These are phyloP conservation scores for Talaromyces adpressus DNA, from an alignment of 495 filamentous ascomycete species.

Conservation along the genomic window DNA sequence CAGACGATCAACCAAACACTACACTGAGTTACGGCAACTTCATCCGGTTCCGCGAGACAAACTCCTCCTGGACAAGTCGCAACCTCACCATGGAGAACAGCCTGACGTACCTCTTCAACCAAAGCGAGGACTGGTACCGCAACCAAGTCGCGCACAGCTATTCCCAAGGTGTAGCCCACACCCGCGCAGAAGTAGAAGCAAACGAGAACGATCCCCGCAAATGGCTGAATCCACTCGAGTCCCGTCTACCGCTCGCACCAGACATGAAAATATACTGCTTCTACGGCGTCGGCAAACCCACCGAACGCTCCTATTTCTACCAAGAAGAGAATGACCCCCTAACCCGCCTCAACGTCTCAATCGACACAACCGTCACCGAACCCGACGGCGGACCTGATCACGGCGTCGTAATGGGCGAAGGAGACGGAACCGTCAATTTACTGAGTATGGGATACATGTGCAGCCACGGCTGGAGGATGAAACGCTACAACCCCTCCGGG, in stretches of 20 bases:
- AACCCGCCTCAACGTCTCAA: conserved; percentile 72
- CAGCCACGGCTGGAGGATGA: conserved; percentile 82
- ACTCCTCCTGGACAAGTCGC: conserved; percentile 50
- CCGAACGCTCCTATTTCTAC: conserved; percentile 89
- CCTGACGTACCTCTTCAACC: conserved; percentile 67
- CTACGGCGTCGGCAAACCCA: conserved; percentile 88
- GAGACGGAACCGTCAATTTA: conserved; percentile 89
- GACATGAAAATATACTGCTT: conserved; percentile 97
- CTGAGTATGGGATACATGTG: conserved; percentile 95
- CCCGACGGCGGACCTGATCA: conserved; percentile 62
- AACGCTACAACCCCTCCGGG: conserved; percentile 84
- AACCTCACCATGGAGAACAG: conserved; percentile 80
- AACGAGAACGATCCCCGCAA: conserved; percentile 78
- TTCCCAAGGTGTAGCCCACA: conserved; percentile 83
- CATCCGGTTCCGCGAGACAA: conserved; percentile 73
- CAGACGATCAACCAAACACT: conserved; percentile 75
- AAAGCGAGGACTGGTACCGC: conserved; percentile 79
- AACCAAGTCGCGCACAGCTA: conserved; percentile 66
- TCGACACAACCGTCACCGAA: conserved; percentile 73
- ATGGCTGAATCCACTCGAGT: conserved; percentile 94
- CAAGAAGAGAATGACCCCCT: conserved; percentile 60
- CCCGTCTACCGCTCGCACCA: conserved; percentile 79
- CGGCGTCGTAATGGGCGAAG: conserved; percentile 88
- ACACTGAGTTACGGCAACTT: conserved; percentile 69
- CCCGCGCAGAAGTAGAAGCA: conserved; percentile 69